Conservation (phyloP, 371 early-diverging fungal species). For the Syncephalastrum sp. region DNA sequence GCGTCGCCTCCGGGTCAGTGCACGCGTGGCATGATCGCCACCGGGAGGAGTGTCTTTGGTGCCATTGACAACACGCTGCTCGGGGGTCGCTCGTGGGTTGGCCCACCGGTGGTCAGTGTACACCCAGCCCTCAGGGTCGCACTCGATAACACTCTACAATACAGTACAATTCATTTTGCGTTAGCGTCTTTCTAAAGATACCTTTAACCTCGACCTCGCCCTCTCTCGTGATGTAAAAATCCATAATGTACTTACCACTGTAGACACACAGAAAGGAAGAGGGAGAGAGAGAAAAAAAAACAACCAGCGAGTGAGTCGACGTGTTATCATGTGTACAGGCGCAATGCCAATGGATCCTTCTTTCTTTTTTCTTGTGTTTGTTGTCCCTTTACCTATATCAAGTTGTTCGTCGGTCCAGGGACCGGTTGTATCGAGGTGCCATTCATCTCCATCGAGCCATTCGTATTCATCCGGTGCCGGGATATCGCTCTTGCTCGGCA, state of each 20-base stretch:
- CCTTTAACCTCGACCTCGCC: too few species aligned
- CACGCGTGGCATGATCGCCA: constrained; percentile 9
- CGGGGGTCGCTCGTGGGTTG: constrained; percentile 17
- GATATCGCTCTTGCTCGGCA: constrained; percentile 21
- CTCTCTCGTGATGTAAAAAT: too few species aligned
- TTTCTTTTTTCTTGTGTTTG: too few species aligned
- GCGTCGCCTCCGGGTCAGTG: constrained; percentile 24
- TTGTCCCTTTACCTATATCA: constrained; percentile 21
- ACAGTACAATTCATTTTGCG: too few species aligned
- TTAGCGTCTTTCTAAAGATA: too few species aligned
- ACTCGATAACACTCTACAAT: constrained; percentile 18
- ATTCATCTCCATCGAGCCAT: constrained; percentile 19
- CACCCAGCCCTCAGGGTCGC: constrained; percentile 37
- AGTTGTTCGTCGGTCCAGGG: constrained; percentile 30
- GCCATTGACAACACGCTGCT: too few species aligned
- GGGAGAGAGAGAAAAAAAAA: constrained; percentile 6
- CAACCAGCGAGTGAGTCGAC: neutral
- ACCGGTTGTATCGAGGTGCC: constrained; percentile 28
- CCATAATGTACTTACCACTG: constrained; percentile 16
- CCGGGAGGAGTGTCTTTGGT: constrained; percentile 3
- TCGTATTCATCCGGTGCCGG: constrained; percentile 14
- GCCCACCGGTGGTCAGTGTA: constrained; percentile 35
- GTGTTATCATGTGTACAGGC: too few species aligned
- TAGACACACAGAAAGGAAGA: constrained; percentile 8
- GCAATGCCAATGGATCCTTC: too few species aligned